Evolutionary conservation across 768 basidiomycete species (phyloP).

Genomic region (Plicaturopsis crispa): DNA sequence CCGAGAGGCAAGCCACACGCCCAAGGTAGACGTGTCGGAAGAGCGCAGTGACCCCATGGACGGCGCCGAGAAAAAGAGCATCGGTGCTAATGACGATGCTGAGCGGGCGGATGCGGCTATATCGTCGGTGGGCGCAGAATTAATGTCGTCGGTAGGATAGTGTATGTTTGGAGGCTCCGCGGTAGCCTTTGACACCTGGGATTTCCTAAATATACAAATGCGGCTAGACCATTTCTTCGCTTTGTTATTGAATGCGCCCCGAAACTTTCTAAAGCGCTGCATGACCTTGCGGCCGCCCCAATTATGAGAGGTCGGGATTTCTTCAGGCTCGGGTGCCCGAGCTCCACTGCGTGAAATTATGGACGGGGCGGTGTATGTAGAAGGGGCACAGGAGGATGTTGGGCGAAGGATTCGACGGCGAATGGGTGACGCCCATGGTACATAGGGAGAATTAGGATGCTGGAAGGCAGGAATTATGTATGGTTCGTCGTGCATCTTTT

Average conservation of each 20-base stretch:
- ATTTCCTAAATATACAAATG: too few species aligned
- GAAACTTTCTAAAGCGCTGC: too few species aligned
- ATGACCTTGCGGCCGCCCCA: neutral
- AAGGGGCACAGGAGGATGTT: too few species aligned
- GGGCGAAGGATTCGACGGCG: constrained; percentile 36
- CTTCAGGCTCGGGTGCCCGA: constrained; percentile 30
- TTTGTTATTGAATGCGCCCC: too few species aligned
- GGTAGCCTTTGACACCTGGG: too few species aligned
- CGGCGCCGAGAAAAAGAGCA: constrained; percentile 12
- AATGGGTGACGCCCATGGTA: constrained; percentile 37
- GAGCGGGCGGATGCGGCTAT: too few species aligned
- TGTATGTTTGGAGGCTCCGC: too few species aligned
- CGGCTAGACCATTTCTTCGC: too few species aligned
- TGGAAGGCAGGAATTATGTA: constrained; percentile 26
- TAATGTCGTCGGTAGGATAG: too few species aligned
- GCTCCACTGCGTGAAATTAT: constrained; percentile 31
- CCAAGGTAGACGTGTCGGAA: constrained; percentile 24
- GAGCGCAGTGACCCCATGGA: constrained; percentile 22
- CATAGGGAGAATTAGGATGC: constrained; percentile 50
- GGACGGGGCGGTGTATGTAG: too few species aligned
- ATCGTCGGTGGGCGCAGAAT: too few species aligned
- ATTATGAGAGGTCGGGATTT: too few species aligned
- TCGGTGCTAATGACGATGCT: constrained; percentile 15
- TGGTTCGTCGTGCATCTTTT: constrained; percentile 3
- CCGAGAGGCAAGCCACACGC: constrained; percentile 32